phyloP scores from a whole-genome alignment of 1,139 yeast species.

The Sugiyamaella castrensis region DNA sequence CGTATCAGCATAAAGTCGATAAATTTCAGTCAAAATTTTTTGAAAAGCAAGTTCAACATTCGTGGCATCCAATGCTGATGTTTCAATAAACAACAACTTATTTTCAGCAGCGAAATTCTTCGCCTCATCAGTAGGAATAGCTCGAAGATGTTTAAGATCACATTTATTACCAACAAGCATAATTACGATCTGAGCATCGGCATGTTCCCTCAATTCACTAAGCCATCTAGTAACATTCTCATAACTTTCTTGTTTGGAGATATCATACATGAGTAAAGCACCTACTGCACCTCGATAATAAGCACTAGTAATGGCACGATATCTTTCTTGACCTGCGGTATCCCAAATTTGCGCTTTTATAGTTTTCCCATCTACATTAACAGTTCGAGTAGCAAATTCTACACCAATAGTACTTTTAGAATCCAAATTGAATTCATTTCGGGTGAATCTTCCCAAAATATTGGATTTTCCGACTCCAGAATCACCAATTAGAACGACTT shows the following conservation, averaged over 20 bases:
- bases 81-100: slow-evolving; percentile 88
- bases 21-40: slow-evolving; percentile 85
- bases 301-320: slow-evolving; percentile 96
- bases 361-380: slow-evolving; percentile 90
- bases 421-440: slow-evolving; percentile 93
- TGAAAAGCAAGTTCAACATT: slow-evolving; percentile 95
- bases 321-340: slow-evolving; percentile 98
- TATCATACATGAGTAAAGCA: slow-evolving; percentile 92
- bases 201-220: slow-evolving; percentile 92
- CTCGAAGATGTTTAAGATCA: slow-evolving; percentile 91
- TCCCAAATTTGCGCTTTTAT: slow-evolving; percentile 99
- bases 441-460: slow-evolving; percentile 85
- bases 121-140: slow-evolving; percentile 98
- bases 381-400: slow-evolving; percentile 95
- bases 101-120: slow-evolving; percentile 92
- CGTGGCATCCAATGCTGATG: slow-evolving; percentile 93
- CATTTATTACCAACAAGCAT: slow-evolving; percentile 96
- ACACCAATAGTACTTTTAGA: slow-evolving; percentile 96
- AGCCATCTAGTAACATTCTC: slow-evolving; percentile 95
- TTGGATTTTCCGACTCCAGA: slow-evolving; percentile 98
- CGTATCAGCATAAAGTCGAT: slow-evolving; percentile 69
- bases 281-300: slow-evolving; percentile 98
- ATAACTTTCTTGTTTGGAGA: slow-evolving; percentile 87
- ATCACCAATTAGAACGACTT: slow-evolving; percentile 91
- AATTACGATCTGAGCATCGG: slow-evolving; percentile 94